A percentile compares a stretch with the other conserved stretches of the same genome.
Evolutionary conservation across 768 basidiomycete genomes (phyloP).

Genomic region (Leccinum subgranulosum): DNA sequence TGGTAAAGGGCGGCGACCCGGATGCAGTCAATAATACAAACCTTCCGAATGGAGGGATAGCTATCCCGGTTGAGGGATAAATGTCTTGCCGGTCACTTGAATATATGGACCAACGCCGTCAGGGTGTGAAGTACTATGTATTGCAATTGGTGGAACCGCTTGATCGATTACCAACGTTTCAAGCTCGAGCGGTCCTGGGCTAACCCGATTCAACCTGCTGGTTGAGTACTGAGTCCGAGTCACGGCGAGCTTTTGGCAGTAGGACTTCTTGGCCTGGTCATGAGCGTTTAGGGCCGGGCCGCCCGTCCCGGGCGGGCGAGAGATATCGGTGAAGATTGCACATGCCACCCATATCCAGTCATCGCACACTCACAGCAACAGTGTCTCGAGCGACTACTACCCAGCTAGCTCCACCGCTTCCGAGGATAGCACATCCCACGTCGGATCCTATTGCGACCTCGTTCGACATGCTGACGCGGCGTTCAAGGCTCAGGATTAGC

Average conservation of each 20-base stretch:
- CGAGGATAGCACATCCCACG: not conserved
- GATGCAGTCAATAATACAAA: constrained; percentile 3
- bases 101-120: not conserved
- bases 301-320: constrained; percentile 7
- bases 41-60: constrained; percentile 6
- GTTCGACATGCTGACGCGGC: not conserved
- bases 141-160: not conserved
- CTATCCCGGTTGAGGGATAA: not conserved
- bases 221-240: not conserved
- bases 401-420: not conserved
- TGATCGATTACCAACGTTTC: not conserved
- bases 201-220: not conserved
- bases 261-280: not conserved
- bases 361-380: not conserved
- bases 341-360: not conserved
- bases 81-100: not conserved
- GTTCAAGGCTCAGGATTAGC: not conserved
- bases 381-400: not conserved
- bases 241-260: not conserved
- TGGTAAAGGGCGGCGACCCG: constrained; percentile 5
- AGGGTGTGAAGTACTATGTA: not conserved
- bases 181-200: not conserved
- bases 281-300: constrained; percentile 4
- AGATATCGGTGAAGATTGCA: not conserved
- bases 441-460: not conserved